Conservation (phyloP, 2,329 filamentous ascomycete species). For the Lasiodiplodia gonubiensis region DNA sequence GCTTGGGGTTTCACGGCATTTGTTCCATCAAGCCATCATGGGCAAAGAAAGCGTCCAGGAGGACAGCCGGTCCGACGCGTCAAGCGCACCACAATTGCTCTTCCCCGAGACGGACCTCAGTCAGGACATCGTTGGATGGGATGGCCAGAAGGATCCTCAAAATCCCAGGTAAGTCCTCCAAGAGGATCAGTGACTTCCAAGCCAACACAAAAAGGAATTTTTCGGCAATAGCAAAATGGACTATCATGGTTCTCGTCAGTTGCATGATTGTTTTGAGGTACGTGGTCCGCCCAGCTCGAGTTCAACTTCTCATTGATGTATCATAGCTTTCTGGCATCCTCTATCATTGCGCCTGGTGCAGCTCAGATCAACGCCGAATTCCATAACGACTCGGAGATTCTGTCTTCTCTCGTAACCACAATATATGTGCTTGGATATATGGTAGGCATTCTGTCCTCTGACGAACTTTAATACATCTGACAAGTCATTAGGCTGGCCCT, state of each 20-base stretch:
- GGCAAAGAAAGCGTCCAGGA: conserved; percentile 29
- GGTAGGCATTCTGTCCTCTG: conserved; percentile 25
- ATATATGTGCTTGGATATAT: conserved; percentile 46
- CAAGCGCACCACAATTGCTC: conserved; percentile 33
- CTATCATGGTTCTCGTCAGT: conserved; percentile 37
- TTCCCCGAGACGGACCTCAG: conserved; percentile 43
- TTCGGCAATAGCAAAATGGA: conserved; percentile 37
- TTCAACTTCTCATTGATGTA: background rate
- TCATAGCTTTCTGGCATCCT: conserved; percentile 41
- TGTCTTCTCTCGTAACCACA: conserved; percentile 42
- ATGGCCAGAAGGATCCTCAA: conserved; percentile 40
- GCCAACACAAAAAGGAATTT: conserved; percentile 37
- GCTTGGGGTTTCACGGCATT: background rate
- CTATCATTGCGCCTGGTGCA: conserved; percentile 45
- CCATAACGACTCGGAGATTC: conserved; percentile 39
- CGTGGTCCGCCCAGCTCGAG: background rate
- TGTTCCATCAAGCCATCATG: background rate
- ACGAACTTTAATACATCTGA: background rate
- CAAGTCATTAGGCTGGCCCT: conserved; percentile 31
- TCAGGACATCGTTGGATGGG: conserved; percentile 45
- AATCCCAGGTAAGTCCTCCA: conserved; percentile 36
- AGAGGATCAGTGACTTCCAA: background rate
- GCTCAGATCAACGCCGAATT: conserved; percentile 41
- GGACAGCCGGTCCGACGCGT: background rate
- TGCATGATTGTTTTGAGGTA: conserved; percentile 41